Evolutionary conservation across 139 green algal genomes (phyloP).

Genomic region (Dunaliella primolecta): DNA sequence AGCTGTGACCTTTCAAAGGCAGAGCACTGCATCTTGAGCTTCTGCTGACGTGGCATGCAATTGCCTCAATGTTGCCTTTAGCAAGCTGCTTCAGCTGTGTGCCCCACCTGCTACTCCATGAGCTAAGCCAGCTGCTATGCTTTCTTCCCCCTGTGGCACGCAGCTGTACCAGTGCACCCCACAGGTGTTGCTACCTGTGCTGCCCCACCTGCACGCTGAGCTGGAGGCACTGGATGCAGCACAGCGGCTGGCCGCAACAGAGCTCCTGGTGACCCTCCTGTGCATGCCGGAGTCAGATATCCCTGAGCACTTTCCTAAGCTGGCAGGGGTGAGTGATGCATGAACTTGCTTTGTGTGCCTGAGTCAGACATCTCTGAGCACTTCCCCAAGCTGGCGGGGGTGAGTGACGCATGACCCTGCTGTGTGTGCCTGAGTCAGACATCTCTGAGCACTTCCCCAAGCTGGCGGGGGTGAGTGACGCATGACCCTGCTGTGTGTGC

Average conservation of each 20-base stretch:
- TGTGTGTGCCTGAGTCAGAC: slow-evolving; percentile 35
- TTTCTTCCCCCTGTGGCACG: no score
- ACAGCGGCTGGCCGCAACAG: slow-evolving; percentile 39
- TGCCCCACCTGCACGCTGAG: slow-evolving; percentile 59
- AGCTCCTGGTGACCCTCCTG: slow-evolving; percentile 60
- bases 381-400: slow-evolving; percentile 47
- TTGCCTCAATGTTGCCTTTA: no score
- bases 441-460: slow-evolving; percentile 39
- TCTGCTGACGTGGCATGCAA: no score
- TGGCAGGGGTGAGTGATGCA: slow-evolving; percentile 34
- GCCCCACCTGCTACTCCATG: no score
- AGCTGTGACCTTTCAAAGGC: no score
- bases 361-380: slow-evolving; percentile 26
- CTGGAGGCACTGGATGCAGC: slow-evolving; percentile 54
- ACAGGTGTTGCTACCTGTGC: slow-evolving; percentile 65
- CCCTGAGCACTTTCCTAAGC: slow-evolving; percentile 39
- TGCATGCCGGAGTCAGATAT: slow-evolving; percentile 29
- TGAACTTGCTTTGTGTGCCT: slow-evolving; percentile 47
- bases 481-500: slow-evolving; percentile 45
- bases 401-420: slow-evolving; percentile 35
- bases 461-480: slow-evolving; percentile 37
- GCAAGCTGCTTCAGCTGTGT: no score
- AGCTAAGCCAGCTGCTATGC: no score
- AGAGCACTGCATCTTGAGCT: no score
- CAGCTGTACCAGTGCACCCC: slow-evolving; percentile 61